A percentile compares a stretch with the other conserved stretches of the same genome.
Conservation (phyloP, 2,329 filamentous ascomycete genomes). For the Aspergillus sp. region DNA sequence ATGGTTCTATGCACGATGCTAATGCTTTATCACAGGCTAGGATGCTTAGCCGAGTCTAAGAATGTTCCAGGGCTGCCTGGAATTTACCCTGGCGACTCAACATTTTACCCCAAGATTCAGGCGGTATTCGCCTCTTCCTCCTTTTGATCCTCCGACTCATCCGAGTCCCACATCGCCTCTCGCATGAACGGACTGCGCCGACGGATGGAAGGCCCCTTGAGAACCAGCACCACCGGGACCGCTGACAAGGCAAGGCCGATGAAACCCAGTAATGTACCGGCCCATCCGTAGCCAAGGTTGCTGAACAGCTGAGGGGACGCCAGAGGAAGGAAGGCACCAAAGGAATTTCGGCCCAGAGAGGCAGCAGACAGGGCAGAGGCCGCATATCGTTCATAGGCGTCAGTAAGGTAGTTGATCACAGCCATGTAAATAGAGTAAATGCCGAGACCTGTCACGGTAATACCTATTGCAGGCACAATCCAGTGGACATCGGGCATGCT, state of each 20-base stretch:
- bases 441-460: conserved; percentile 40
- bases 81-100: too few species aligned
- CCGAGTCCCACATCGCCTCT: conserved; percentile 23
- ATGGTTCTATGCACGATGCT: too few species aligned
- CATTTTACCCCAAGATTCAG: conserved; percentile 8
- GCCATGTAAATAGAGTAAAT: conserved; percentile 49
- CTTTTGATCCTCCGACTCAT: conserved; percentile 7
- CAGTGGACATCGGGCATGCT: conserved; percentile 28
- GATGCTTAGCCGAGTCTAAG: too few species aligned
- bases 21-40: too few species aligned
- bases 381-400: conserved; percentile 51
- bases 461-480: conserved; percentile 34
- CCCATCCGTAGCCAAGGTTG: conserved; percentile 45
- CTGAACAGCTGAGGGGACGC: conserved; percentile 42
- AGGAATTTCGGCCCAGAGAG: conserved; percentile 44
- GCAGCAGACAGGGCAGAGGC: conserved; percentile 49
- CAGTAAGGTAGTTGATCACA: conserved; percentile 50
- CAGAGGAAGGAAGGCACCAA: conserved; percentile 49
- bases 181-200: conserved; percentile 32
- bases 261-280: conserved; percentile 44
- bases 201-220: conserved; percentile 42
- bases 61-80: too few species aligned
- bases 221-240: conserved; percentile 43
- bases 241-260: conserved; percentile 40
- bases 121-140: neutral